A percentile compares a stretch with the other conserved stretches of the same genome.
These are phyloP conservation scores for Tuber magnatum DNA, from an alignment of 495 filamentous ascomycete genomes.

Conservation along the genomic window DNA sequence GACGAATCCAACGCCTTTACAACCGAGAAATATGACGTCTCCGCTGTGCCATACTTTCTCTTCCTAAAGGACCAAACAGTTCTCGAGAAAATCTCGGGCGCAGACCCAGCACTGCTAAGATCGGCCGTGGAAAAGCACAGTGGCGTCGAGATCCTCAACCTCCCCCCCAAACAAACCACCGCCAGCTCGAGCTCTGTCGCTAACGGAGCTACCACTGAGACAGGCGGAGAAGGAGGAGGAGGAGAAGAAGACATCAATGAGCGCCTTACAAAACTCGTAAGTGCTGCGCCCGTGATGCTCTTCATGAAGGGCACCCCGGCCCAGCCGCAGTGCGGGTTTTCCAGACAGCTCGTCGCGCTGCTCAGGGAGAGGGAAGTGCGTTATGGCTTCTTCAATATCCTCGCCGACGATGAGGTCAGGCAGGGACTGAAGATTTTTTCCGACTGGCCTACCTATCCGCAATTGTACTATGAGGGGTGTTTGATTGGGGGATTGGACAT, in stretches of 20 bases:
- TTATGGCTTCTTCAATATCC: conserved; percentile 98
- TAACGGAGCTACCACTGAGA: conserved; percentile 18
- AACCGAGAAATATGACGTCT: conserved; percentile 66
- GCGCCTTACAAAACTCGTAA: conserved; percentile 71
- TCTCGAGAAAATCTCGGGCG: conserved; percentile 76
- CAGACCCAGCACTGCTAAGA: conserved; percentile 73
- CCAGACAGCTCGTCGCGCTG: conserved; percentile 74
- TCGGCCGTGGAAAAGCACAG: conserved; percentile 75
- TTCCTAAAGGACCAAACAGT: conserved; percentile 62
- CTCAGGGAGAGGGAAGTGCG: conserved; percentile 80
- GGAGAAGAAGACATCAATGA: conserved; percentile 62
- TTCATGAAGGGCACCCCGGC: conserved; percentile 93
- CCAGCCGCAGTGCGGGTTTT: conserved; percentile 90
- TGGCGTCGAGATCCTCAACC: conserved; percentile 38
- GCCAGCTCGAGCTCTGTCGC: conserved; percentile 10
- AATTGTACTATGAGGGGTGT: conserved; percentile 75
- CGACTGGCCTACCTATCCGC: conserved; percentile 95
- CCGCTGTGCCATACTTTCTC: conserved; percentile 86
- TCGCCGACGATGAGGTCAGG: conserved; percentile 94
- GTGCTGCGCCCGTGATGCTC: conserved; percentile 93
- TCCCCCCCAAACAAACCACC: conserved; percentile 40
- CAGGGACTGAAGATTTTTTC: conserved; percentile 92
- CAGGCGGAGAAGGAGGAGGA: conserved; percentile 51
- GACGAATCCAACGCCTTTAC: conserved; percentile 43
- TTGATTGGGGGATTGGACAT: conserved; percentile 93